Conservation (phyloP, 2,329 filamentous ascomycete genomes). For the Aspergillus sp. region DNA sequence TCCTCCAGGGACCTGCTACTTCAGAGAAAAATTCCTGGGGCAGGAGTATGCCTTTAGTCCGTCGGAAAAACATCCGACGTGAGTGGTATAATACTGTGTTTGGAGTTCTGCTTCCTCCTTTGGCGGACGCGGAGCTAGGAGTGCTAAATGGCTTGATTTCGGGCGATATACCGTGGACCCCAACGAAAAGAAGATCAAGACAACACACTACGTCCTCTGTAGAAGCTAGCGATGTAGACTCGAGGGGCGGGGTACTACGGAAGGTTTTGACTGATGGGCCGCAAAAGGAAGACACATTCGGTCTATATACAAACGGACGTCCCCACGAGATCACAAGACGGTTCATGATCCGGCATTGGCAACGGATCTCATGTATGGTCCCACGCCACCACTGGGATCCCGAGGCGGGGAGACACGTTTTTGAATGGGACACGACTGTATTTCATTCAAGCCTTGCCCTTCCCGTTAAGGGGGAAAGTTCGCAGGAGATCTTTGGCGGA, state of each 20-base stretch:
- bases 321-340: constrained; percentile 41
- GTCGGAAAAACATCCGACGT: constrained; percentile 35
- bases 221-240: background rate
- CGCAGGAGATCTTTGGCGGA: background rate
- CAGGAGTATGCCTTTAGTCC: constrained; percentile 27
- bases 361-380: constrained; percentile 33
- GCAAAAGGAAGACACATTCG: constrained; percentile 36
- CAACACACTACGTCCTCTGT: background rate
- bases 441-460: constrained; percentile 9
- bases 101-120: constrained; percentile 36
- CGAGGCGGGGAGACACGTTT: constrained; percentile 21
- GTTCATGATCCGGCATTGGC: constrained; percentile 41
- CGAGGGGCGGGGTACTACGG: constrained; percentile 17
- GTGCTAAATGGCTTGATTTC: constrained; percentile 34
- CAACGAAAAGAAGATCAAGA: constrained; percentile 26
- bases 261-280: constrained; percentile 38
- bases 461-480: background rate
- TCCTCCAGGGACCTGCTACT: constrained; percentile 25
- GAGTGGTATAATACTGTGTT: constrained; percentile 38
- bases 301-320: constrained; percentile 32
- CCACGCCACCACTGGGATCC: constrained; percentile 30
- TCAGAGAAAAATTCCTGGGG: constrained; percentile 39
- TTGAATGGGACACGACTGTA: constrained; percentile 31
- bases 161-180: constrained; percentile 32
- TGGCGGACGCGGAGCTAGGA: constrained; percentile 37